Conservation (phyloP, 352 stramenopile species). For the Globisporangium nodosum region DNA sequence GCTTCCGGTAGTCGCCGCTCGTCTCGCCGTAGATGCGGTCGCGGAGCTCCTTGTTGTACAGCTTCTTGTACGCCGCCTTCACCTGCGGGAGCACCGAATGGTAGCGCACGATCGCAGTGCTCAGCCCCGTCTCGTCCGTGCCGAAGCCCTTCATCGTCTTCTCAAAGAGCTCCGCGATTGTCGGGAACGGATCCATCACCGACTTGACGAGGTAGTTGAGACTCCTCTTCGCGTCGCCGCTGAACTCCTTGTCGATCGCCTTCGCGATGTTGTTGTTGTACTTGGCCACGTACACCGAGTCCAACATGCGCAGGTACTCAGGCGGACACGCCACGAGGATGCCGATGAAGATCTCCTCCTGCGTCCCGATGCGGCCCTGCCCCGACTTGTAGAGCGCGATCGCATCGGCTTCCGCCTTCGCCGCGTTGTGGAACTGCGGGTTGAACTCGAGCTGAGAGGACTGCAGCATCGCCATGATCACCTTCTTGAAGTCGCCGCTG, state of each 20-base stretch:
- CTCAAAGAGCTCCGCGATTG: slow-evolving; percentile 67
- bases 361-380: slow-evolving; percentile 63
- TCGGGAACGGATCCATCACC: slow-evolving; percentile 54
- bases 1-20: slow-evolving; percentile 56
- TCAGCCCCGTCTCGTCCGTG: slow-evolving; percentile 53
- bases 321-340: slow-evolving; percentile 50
- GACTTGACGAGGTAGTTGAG: slow-evolving; percentile 54
- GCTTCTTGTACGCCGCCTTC: slow-evolving; percentile 47
- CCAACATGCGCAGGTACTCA: slow-evolving; percentile 60
- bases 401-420: slow-evolving; percentile 60
- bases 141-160: slow-evolving; percentile 70
- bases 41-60: slow-evolving; percentile 52
- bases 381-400: slow-evolving; percentile 71
- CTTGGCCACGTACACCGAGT: slow-evolving; percentile 69
- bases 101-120: slow-evolving; percentile 54
- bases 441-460: slow-evolving; percentile 46
- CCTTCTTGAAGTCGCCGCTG: slow-evolving; percentile 69
- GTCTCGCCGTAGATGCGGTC: slow-evolving; percentile 55
- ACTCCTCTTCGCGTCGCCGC: slow-evolving; percentile 63
- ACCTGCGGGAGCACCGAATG: slow-evolving; percentile 47
- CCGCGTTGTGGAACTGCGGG: slow-evolving; percentile 51
- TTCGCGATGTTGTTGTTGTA: slow-evolving; percentile 78
- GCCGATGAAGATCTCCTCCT: slow-evolving; percentile 68
- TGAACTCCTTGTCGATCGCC: slow-evolving; percentile 80
- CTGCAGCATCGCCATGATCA: slow-evolving; percentile 69